phyloP scores from a whole-genome alignment of 306 rosid species.

The Castanea mollissima region DNA sequence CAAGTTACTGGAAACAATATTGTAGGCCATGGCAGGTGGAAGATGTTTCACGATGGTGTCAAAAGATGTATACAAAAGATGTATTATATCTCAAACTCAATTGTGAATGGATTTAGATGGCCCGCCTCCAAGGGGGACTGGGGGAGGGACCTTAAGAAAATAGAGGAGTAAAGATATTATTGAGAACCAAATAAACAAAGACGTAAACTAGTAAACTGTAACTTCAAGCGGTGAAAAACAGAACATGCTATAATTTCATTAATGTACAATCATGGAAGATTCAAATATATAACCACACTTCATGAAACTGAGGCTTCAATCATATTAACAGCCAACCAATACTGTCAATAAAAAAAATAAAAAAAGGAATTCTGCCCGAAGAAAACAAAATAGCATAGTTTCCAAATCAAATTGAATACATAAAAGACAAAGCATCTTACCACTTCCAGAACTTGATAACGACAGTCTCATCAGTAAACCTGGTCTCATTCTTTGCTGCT shows the following conservation, averaged over 20 bases:
- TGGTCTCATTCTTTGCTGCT: too few species aligned
- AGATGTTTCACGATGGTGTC: constrained; percentile 94
- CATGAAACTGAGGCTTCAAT: neutral
- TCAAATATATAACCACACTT: neutral
- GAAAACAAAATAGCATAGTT: neutral
- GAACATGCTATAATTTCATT: neutral
- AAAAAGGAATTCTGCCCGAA: neutral
- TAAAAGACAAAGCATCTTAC: neutral
- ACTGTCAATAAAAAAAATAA: neutral
- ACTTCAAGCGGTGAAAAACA: neutral
- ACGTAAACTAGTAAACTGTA: neutral
- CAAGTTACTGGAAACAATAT: constrained; percentile 90
- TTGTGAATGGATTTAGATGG: neutral
- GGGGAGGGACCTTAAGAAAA: too few species aligned
- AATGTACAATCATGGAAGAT: neutral
- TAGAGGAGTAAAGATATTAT: neutral
- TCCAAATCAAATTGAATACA: neutral
- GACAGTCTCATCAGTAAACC: too few species aligned
- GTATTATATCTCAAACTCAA: constrained; percentile 7
- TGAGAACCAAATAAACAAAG: neutral
- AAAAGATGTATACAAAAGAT: neutral
- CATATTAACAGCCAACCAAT: neutral
- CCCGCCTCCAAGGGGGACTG: too few species aligned
- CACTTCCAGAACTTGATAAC: too few species aligned
- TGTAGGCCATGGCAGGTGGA: constrained; percentile 71